A percentile compares a stretch with the other conserved stretches of the same genome.
Evolutionary conservation across 148 eudicot genomes (phyloP).

Genomic region (Simmondsia chinensis): DNA sequence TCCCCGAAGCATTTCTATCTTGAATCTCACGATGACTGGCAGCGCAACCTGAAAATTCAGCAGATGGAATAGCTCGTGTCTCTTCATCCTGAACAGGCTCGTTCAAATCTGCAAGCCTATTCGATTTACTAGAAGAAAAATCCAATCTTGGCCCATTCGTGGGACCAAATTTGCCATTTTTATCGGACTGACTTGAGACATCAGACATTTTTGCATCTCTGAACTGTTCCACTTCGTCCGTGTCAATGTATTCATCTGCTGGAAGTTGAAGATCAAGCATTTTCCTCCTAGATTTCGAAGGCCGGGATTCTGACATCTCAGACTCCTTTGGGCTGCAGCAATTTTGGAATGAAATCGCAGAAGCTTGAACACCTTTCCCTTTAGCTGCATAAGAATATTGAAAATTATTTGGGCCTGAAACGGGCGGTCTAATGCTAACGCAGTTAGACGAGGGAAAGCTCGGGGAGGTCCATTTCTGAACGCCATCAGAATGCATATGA

Average conservation of each 20-base stretch:
- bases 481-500: constrained; percentile 38
- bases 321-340: constrained; percentile 39
- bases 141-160: constrained; percentile 21
- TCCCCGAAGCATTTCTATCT: constrained; percentile 22
- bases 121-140: constrained; percentile 24
- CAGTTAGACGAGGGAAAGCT: constrained; percentile 31
- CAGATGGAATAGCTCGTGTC: constrained; percentile 15
- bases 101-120: constrained; percentile 65
- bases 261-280: constrained; percentile 74
- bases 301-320: constrained; percentile 60
- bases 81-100: constrained; percentile 62
- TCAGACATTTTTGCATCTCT: constrained; percentile 15
- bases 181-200: constrained; percentile 7
- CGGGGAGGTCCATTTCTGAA: constrained; percentile 36
- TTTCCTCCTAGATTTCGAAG: constrained; percentile 61
- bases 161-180: constrained; percentile 12
- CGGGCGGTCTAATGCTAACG: constrained; percentile 20
- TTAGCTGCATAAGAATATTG: constrained; percentile 26
- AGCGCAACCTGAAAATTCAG: constrained; percentile 23
- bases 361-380: constrained; percentile 28
- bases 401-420: constrained; percentile 20
- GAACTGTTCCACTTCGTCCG: constrained; percentile 42
- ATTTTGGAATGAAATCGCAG: constrained; percentile 19
- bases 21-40: constrained; percentile 13
- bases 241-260: constrained; percentile 59